A percentile compares a stretch with the other conserved stretches of the same genome.
Evolutionary conservation across 306 rosid genomes (phyloP).

Genomic region (Macrotyloma uniflorum): DNA sequence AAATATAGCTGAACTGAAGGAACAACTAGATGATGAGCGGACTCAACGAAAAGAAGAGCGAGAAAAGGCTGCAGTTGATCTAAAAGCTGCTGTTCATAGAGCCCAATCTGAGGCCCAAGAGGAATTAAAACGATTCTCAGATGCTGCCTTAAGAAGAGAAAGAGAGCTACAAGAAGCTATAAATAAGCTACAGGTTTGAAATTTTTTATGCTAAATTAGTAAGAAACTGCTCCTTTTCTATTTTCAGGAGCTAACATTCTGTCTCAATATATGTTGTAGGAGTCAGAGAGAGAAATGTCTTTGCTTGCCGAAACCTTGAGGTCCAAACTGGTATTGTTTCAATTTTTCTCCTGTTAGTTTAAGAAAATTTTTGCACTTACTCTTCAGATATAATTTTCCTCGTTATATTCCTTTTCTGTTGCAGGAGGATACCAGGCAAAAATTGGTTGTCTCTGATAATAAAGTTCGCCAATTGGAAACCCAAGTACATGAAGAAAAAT

Average conservation of each 20-base stretch:
- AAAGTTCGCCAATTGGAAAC: constrained; percentile 88
- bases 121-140: constrained; percentile 70
- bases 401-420: constrained; percentile 43
- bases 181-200: constrained; percentile 77
- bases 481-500: constrained; percentile 69
- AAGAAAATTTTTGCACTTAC: not conserved
- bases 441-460: constrained; percentile 77
- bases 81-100: constrained; percentile 82
- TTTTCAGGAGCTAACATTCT: constrained; percentile 27
- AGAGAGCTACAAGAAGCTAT: constrained; percentile 78
- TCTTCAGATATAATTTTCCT: not conserved
- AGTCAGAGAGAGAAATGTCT: constrained; percentile 76
- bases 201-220: constrained; percentile 25
- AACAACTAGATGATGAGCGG: constrained; percentile 76
- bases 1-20: constrained; percentile 75
- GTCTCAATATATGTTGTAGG: constrained; percentile 57
- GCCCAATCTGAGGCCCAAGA: constrained; percentile 84
- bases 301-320: constrained; percentile 77
- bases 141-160: constrained; percentile 69
- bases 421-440: constrained; percentile 91
- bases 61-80: constrained; percentile 82
- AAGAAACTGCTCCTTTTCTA: constrained; percentile 16
- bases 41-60: constrained; percentile 84
- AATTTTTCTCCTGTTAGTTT: constrained; percentile 28
- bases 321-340: constrained; percentile 76